phyloP scores from a whole-genome alignment of 2,329 filamentous ascomycete genomes.

The Penicillium sp. region DNA sequence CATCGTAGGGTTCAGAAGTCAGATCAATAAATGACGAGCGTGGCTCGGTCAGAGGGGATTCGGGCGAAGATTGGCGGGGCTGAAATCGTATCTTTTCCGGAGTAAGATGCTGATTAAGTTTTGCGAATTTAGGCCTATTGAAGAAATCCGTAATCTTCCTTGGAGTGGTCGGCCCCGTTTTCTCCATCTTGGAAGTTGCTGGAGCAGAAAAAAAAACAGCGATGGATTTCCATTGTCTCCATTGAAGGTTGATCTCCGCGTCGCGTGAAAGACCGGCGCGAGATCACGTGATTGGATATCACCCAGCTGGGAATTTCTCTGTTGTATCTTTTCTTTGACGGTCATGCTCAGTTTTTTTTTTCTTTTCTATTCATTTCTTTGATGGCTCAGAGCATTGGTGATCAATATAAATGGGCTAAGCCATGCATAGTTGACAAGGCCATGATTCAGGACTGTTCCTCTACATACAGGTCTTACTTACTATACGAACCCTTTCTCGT shows the following conservation, averaged over 20 bases:
- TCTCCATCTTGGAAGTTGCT: neutral
- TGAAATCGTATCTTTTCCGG: neutral
- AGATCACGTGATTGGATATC: slow-evolving; percentile 15
- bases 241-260: slow-evolving; percentile 7
- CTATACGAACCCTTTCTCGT: neutral
- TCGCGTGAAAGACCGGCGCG: slow-evolving; percentile 18
- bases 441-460: neutral
- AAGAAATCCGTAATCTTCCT: slow-evolving; percentile 50
- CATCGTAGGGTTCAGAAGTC: slow-evolving; percentile 10
- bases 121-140: slow-evolving; percentile 35
- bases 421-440: neutral
- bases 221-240: neutral
- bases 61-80: slow-evolving; percentile 1
- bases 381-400: neutral
- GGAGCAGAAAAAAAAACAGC: neutral
- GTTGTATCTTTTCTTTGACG: neutral
- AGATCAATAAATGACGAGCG: slow-evolving; percentile 31
- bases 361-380: neutral
- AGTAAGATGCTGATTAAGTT: neutral
- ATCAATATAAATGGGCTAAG: neutral
- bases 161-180: slow-evolving; percentile 12
- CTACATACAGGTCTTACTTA: neutral
- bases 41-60: slow-evolving; percentile 21
- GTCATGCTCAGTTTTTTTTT: neutral
- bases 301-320: slow-evolving; percentile 4